phyloP scores from a whole-genome alignment of 768 basidiomycete genomes.

The Sutorius australiensis region DNA sequence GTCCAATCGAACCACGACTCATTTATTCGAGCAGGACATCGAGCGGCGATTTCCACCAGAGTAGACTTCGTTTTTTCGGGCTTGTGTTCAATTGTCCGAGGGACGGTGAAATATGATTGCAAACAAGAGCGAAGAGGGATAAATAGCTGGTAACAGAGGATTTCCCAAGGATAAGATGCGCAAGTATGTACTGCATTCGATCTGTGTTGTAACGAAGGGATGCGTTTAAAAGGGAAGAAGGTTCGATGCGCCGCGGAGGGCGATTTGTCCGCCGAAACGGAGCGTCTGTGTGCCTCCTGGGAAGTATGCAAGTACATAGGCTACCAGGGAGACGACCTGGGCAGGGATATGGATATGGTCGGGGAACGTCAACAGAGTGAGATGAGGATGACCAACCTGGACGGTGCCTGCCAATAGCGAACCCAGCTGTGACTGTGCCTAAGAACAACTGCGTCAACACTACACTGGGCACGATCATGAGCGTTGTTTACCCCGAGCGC shows the following conservation, averaged over 20 bases:
- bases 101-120: not conserved
- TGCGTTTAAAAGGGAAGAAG: conserved; percentile 66
- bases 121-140: not conserved
- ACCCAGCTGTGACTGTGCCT: conserved; percentile 84
- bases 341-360: not conserved
- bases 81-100: not conserved
- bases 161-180: not conserved
- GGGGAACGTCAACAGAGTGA: not conserved
- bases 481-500: conserved; percentile 63
- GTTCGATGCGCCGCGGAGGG: conserved; percentile 78
- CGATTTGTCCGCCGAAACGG: conserved; percentile 74
- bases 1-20: too few relatives aligned
- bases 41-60: not conserved
- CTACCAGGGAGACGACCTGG: conserved; percentile 77
- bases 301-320: conserved; percentile 93
- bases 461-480: not conserved
- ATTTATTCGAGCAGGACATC: too few relatives aligned
- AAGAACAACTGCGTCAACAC: not conserved
- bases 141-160: conserved; percentile 4
- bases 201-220: not conserved
- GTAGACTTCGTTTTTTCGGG: not conserved
- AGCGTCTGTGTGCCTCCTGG: conserved; percentile 84
- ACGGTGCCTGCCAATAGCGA: conserved; percentile 79
- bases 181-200: not conserved
- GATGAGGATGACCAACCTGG: conserved; percentile 46